Base-by-base conservation (phyloP, 148 eudicot genomes). In the Amaranthus hypochondriacus region DNA sequence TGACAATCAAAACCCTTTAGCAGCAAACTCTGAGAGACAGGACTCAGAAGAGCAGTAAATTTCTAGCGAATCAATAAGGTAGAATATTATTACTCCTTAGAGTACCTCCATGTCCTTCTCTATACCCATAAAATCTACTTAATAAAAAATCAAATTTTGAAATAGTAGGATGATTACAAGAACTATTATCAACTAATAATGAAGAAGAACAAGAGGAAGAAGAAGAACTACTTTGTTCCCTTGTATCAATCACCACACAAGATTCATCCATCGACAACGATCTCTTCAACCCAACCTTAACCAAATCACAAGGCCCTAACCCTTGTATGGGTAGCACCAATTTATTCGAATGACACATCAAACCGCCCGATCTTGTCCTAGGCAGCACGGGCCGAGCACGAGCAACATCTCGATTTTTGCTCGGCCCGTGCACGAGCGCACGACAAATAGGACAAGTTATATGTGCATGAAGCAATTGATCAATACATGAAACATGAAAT, bases 401-500 rank as follows among this genome's bases (percentile, higher is more conserved):
- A 54, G n/a, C 0, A 86, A 28, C 1, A 2, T 28, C 39, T 28
- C 39, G 39, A 28, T 28, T 28, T 28, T 28, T 39, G 44, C 63
- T 3, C 4, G 18, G 12, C 13, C 5, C 56, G 7, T 55, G n/a
- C 0, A 86, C 55, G 0, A 77, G 82, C 2, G 81, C 58, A 15
- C 93, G 78, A 50, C 93, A 89, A 12, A 85, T 72, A 1, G 95
- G 95, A 64, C 95, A 90, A 18, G 62, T 90, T 0, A 73, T 44
- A 42, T 83, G 88, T 3, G 75, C 84, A 68, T 18, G 57, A 10
- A 90, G 77, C 95, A 91, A 87, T 66, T 73, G 46, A 52, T 90
- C 95, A 10, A 90, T 83, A 54, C 95, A 90, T 2, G 78, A n/a
- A 4, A 88, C 86, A 39, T 90, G 91, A 73, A 90, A 89, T 2